A percentile compares a stretch with the other conserved stretches of the same genome.
phyloP scores from a whole-genome alignment of 2,329 filamentous ascomycete species.

The Didymella lethalis region DNA sequence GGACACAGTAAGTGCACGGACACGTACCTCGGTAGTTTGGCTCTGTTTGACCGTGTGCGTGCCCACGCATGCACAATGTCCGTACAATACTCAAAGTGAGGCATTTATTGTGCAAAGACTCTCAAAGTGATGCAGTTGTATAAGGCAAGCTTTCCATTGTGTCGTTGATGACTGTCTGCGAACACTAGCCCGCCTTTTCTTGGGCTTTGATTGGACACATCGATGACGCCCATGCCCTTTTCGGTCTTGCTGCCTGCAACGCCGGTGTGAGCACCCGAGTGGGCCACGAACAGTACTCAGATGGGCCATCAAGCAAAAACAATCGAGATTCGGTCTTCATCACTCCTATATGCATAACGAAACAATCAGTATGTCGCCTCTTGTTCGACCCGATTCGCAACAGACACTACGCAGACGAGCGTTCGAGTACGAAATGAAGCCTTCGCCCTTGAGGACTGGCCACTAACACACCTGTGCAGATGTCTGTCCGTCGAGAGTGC shows the following conservation, averaged over 20 bases:
- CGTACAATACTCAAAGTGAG: too few relatives aligned
- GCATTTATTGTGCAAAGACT: too few relatives aligned
- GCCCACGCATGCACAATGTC: too few relatives aligned
- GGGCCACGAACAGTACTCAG: conserved; percentile 11
- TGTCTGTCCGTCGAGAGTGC: conserved; percentile 1
- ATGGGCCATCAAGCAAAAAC: conserved; percentile 2
- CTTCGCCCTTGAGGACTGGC: too few relatives aligned
- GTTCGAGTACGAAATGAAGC: conserved; percentile 4
- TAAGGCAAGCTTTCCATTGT: too few relatives aligned
- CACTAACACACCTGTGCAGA: background rate
- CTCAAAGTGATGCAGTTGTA: too few relatives aligned
- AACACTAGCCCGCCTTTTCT: background rate
- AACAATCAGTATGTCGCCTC: background rate
- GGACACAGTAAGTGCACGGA: too few relatives aligned
- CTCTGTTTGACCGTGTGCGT: too few relatives aligned
- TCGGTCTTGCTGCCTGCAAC: background rate
- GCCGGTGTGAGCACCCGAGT: conserved; percentile 19
- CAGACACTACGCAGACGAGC: conserved; percentile 10
- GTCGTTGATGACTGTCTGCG: background rate
- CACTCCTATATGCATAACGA: too few relatives aligned
- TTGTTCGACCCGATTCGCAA: background rate
- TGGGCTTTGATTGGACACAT: background rate
- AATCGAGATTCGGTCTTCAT: background rate
- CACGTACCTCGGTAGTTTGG: too few relatives aligned
- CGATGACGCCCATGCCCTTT: background rate